A percentile compares a stretch with the other conserved stretches of the same genome.
Evolutionary conservation across 768 basidiomycete species (phyloP).

Genomic region (Pleurotus pulmonarius): DNA sequence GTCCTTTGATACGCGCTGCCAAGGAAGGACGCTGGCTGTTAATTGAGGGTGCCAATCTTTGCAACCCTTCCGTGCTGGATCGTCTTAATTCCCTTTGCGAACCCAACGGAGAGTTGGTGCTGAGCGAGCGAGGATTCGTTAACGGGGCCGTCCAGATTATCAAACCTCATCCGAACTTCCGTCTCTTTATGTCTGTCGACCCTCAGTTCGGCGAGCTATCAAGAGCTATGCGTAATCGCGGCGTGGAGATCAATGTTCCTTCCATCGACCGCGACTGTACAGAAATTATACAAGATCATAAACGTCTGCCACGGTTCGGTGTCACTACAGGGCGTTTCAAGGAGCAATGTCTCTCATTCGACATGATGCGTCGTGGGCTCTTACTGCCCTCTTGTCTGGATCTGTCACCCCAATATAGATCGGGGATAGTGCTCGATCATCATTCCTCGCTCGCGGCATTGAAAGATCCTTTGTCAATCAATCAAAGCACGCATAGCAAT

Average conservation of each 20-base stretch:
- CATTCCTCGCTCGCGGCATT: slow-evolving; percentile 41
- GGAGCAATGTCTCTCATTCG: slow-evolving; percentile 23
- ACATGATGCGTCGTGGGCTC: slow-evolving; percentile 34
- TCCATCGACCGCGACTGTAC: slow-evolving; percentile 41
- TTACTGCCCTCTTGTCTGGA: background rate
- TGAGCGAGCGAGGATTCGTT: slow-evolving; percentile 87
- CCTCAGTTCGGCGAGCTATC: slow-evolving; percentile 91
- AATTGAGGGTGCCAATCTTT: slow-evolving; percentile 90
- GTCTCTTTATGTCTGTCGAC: slow-evolving; percentile 92
- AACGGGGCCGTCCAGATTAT: slow-evolving; percentile 72
- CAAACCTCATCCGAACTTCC: slow-evolving; percentile 82
- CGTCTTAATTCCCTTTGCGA: slow-evolving; percentile 96
- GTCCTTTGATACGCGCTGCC: slow-evolving; percentile 83
- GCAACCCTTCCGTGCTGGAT: slow-evolving; percentile 93
- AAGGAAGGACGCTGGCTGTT: slow-evolving; percentile 86
- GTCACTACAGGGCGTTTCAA: slow-evolving; percentile 5
- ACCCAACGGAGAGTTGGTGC: slow-evolving; percentile 70
- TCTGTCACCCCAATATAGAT: slow-evolving; percentile 21
- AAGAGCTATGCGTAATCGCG: slow-evolving; percentile 97
- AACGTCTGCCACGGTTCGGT: slow-evolving; percentile 39
- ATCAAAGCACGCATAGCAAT: background rate
- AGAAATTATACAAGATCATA: slow-evolving; percentile 39
- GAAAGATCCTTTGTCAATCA: slow-evolving; percentile 24
- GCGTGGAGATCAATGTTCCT: slow-evolving; percentile 74
- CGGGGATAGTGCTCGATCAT: slow-evolving; percentile 43